Evolutionary conservation across 1,139 yeast species (phyloP), one percentile per base, ranked within the genome.

Genomic region (Lodderomyces jiufengensis): DNA sequence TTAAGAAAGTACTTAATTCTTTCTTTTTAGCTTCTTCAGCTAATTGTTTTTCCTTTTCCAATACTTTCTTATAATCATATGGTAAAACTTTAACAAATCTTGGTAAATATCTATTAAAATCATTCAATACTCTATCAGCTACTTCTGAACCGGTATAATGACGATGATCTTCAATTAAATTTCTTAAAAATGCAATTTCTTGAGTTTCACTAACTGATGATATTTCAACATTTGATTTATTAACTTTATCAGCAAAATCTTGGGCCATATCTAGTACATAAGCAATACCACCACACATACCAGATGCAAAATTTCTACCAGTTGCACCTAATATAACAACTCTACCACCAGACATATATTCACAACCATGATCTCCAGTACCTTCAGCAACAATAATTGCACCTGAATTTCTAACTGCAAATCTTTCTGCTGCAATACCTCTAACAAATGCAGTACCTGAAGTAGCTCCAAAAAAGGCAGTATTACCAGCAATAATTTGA

Each of bases 221-320:
- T 41, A 92, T 74, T 53, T 84, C 97, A 51, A 92, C 92, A 51
- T 87, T 81, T 48, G 83, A 92, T 33, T 67, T 58, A 66, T 92
- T 92, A 48, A 86, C 90, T 66, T 84, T 84, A 43, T 80, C 80
- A 46, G 70, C 66, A 55, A 92, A 90, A 57, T 88, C 96, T 59
- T 90, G 96, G 37, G 94, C 97, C 74, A 92, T 85, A 54, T 90
- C 95, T 53, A 90, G 73, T 42, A 94, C 97, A 57, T 92, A 92
- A 23, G 96, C 95, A 61, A 92, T 92, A 78, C 98, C 98, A 65
- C 98, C 98, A 53, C 97, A 90, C 86, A 94, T 94, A 73, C 98
- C 98, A 39, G 98, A 96, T 31, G 97, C 97, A 61, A 92, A 92
- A 70, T 88, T 84, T 49, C 97, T 80, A 43, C 96, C 97, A 54